A percentile compares a stretch with the other conserved stretches of the same genome.
phyloP scores from a whole-genome alignment of 1,284 basidiomycete genomes.

The Pascua sp. region DNA sequence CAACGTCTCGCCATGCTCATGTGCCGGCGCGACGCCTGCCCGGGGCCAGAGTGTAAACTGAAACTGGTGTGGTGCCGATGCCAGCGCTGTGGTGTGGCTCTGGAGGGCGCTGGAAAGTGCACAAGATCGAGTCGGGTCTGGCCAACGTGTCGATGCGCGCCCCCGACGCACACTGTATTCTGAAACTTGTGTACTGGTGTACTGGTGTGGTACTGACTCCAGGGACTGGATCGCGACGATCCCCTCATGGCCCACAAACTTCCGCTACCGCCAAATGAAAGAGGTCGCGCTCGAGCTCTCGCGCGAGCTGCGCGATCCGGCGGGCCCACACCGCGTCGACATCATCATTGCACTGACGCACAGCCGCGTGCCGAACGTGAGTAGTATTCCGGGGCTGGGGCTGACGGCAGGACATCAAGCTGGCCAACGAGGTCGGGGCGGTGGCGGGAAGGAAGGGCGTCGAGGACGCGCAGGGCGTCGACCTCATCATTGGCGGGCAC shows the following conservation, averaged over 20 bases:
- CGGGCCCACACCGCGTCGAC: conserved; percentile 67
- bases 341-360: conserved; percentile 79
- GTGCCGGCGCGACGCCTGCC: no score
- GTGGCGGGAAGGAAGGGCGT: conserved; percentile 55
- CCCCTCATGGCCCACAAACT: conserved; percentile 71
- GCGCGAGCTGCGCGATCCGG: conserved; percentile 64
- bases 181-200: no score
- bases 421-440: conserved; percentile 62
- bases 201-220: conserved; percentile 2
- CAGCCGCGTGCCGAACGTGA: conserved; percentile 65
- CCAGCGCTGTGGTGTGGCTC: no score
- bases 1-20: no score
- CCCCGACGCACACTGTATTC: no score
- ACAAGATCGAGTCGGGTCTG: no score
- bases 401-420: conserved; percentile 59
- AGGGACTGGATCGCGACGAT: conserved; percentile 85
- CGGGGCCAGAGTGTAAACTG: no score
- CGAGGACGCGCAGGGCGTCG: conserved; percentile 66
- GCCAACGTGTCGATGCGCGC: no score
- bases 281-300: conserved; percentile 66
- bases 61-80: no score
- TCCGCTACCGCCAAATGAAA: conserved; percentile 66
- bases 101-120: no score
- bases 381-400: conserved; percentile 19
- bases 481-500: conserved; percentile 83